Evolutionary conservation across 192 early-diverging fungal genomes (phyloP).

Genomic region (Coemansia sp.): DNA sequence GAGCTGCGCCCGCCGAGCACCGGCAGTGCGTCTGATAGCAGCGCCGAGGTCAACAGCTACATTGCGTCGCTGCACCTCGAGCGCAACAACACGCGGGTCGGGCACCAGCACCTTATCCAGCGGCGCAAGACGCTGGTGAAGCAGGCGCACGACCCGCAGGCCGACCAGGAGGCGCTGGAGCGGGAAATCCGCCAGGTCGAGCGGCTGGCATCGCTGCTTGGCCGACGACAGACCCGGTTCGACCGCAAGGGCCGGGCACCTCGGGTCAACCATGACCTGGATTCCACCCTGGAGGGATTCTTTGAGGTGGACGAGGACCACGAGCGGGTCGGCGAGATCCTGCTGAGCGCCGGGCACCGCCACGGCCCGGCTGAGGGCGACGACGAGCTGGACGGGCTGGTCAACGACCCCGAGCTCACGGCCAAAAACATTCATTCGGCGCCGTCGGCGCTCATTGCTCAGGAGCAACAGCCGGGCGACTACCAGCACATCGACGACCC

Average conservation of each 20-base stretch:
- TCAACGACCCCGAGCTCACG: constrained; percentile 30
- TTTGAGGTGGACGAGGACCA: constrained; percentile 39
- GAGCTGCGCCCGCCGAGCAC: neutral
- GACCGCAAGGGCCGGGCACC: constrained; percentile 21
- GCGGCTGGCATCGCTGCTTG: constrained; percentile 41
- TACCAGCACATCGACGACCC: constrained; percentile 28
- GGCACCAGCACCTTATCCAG: constrained; percentile 6
- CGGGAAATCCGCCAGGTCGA: constrained; percentile 43
- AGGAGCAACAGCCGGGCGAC: constrained; percentile 12
- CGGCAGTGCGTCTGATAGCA: constrained; percentile 3
- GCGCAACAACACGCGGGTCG: constrained; percentile 33
- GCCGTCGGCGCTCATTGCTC: constrained; percentile 28
- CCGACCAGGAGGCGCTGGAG: constrained; percentile 47
- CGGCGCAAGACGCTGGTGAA: constrained; percentile 42
- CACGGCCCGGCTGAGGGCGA: neutral
- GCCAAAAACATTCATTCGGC: constrained; percentile 27
- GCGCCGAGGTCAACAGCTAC: constrained; percentile 20
- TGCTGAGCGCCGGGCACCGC: constrained; percentile 18
- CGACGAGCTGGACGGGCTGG: neutral
- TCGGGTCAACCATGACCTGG: constrained; percentile 44
- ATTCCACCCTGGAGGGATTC: constrained; percentile 36
- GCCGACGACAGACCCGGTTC: constrained; percentile 42
- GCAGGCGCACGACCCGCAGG: constrained; percentile 39
- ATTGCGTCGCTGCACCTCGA: constrained; percentile 41
- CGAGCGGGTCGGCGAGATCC: constrained; percentile 32